Conservation (phyloP, 495 filamentous ascomycete genomes). For the Aspergillus nanangensis region DNA sequence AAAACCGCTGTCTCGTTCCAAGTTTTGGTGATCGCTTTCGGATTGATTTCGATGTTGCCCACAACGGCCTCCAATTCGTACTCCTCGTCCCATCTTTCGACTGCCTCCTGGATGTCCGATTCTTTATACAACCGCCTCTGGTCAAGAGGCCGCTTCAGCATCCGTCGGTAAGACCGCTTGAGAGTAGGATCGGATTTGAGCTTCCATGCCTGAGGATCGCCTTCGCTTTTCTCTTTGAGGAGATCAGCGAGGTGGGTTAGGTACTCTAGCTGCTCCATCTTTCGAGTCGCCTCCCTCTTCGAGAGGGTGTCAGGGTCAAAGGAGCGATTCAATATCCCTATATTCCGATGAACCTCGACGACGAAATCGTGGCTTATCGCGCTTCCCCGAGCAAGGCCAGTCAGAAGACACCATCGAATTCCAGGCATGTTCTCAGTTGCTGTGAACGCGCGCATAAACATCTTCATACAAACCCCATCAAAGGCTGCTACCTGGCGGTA, state of each 20-base stretch:
- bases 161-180: slow-evolving; percentile 11
- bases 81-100: slow-evolving; percentile 27
- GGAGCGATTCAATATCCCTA: slow-evolving; percentile 14
- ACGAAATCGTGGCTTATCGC: slow-evolving; percentile 26
- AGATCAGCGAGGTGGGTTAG: slow-evolving; percentile 13
- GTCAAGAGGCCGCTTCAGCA: slow-evolving; percentile 11
- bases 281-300: slow-evolving; percentile 5
- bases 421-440: slow-evolving; percentile 25
- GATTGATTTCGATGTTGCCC: slow-evolving; percentile 10
- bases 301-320: not conserved
- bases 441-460: slow-evolving; percentile 36
- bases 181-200: slow-evolving; percentile 1
- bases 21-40: slow-evolving; percentile 3
- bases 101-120: slow-evolving; percentile 2
- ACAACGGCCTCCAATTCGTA: slow-evolving; percentile 23
- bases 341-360: slow-evolving; percentile 27
- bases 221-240: slow-evolving; percentile 21
- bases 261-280: slow-evolving; percentile 8
- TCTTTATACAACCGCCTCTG: slow-evolving; percentile 9
- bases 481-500: slow-evolving; percentile 29
- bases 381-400: slow-evolving; percentile 28
- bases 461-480: slow-evolving; percentile 38
- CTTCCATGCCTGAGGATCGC: slow-evolving; percentile 11
- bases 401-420: slow-evolving; percentile 41
- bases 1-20: slow-evolving; percentile 14